Evolutionary conservation across 148 eudicot genomes (phyloP).

Genomic region (Cornus controversa): DNA sequence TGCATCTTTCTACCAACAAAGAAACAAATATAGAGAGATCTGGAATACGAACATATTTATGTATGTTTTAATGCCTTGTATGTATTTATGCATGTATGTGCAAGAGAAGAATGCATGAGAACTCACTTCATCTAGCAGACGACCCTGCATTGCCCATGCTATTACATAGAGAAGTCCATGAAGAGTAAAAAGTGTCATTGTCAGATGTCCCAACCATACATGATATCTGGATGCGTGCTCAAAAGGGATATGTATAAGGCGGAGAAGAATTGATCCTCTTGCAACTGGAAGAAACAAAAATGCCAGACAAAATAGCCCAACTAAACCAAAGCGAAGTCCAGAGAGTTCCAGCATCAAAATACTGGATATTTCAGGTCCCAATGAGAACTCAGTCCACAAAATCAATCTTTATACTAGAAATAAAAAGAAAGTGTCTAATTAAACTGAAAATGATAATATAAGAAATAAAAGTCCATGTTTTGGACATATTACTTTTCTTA

Average conservation of each 20-base stretch:
- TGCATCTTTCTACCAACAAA: background rate
- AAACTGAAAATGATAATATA: background rate
- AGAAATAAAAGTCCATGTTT: background rate
- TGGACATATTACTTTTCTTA: background rate
- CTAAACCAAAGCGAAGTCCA: conserved; percentile 52
- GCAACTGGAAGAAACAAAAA: conserved; percentile 81
- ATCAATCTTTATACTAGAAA: too few species aligned
- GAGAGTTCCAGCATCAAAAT: conserved; percentile 42
- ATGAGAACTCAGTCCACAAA: background rate
- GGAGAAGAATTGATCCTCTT: conserved; percentile 78
- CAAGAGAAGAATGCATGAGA: background rate
- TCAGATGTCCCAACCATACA: conserved; percentile 91
- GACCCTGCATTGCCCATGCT: conserved; percentile 61
- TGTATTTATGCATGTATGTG: background rate
- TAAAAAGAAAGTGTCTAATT: too few species aligned
- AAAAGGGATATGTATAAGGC: conserved; percentile 70
- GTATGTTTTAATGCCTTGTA: background rate
- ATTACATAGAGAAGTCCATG: conserved; percentile 65
- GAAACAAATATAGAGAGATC: background rate
- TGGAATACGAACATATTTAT: background rate
- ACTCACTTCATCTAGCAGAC: conserved; percentile 52
- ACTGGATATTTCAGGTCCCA: conserved; percentile 35
- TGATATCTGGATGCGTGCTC: conserved; percentile 87
- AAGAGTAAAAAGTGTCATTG: conserved; percentile 68
- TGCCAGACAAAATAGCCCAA: conserved; percentile 68